phyloP scores from a whole-genome alignment of 768 basidiomycete species.

The Lepiota venenata region DNA sequence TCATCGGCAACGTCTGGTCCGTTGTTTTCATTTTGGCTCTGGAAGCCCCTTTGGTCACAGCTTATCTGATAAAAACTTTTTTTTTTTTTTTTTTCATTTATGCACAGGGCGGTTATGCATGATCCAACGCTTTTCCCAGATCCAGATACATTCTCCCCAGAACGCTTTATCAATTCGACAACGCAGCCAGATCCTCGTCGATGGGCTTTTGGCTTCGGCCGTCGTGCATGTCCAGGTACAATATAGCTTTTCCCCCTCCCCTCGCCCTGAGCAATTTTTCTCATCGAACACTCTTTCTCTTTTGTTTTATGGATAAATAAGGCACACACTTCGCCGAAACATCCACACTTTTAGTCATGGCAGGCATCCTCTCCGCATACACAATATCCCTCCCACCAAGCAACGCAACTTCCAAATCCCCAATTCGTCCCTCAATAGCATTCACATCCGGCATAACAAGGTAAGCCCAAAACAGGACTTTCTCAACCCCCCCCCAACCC shows the following conservation, averaged over 20 bases:
- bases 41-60: too few relatives aligned
- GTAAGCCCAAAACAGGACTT: too few relatives aligned
- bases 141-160: constrained; percentile 18
- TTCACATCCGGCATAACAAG: constrained; percentile 17
- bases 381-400: constrained; percentile 6
- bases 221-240: constrained; percentile 19
- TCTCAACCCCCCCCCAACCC: background rate
- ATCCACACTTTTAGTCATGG: constrained; percentile 17
- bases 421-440: constrained; percentile 3
- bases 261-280: too few relatives aligned
- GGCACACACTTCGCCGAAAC: constrained; percentile 19
- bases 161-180: constrained; percentile 14
- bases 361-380: constrained; percentile 13
- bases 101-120: constrained; percentile 24
- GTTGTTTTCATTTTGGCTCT: background rate
- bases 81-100: background rate
- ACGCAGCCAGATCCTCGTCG: constrained; percentile 17
- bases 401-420: background rate
- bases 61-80: too few relatives aligned
- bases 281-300: background rate
- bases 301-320: constrained; percentile 2
- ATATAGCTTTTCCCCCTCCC: background rate
- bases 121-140: constrained; percentile 18
- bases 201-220: constrained; percentile 22
- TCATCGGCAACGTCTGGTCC: constrained; percentile 47